phyloP scores from a whole-genome alignment of 331 rosid species.

The Malus hybrid region DNA sequence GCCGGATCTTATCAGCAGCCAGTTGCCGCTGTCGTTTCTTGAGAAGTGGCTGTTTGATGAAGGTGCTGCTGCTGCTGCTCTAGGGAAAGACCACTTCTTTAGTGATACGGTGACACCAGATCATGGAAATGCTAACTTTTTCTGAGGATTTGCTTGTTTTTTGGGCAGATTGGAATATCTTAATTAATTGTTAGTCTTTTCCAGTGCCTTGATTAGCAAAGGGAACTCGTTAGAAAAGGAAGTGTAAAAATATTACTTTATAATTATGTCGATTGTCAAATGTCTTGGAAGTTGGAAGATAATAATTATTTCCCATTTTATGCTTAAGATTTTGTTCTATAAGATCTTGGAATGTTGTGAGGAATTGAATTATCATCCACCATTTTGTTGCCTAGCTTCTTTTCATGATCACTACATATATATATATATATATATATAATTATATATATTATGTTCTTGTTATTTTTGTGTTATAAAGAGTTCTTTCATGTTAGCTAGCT shows the following conservation, averaged over 20 bases:
- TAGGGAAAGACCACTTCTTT: constrained; percentile 27
- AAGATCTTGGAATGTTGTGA: constrained; percentile 1
- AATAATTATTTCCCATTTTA: constrained; percentile 1
- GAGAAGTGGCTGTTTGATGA: constrained; percentile 85
- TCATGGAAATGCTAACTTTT: constrained; percentile 18
- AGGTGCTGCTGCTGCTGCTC: constrained; percentile 11
- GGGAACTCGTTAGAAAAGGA: constrained; percentile 1
- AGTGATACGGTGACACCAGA: constrained; percentile 20
- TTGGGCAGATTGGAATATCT: background rate
- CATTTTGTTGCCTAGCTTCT: no score
- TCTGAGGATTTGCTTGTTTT: constrained; percentile 5
- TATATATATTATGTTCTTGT: no score
- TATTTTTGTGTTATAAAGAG: no score
- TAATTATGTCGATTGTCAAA: background rate
- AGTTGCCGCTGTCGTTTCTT: constrained; percentile 41
- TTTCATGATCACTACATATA: no score
- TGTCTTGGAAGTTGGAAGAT: background rate
- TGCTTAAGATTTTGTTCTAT: background rate
- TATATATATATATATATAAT: no score
- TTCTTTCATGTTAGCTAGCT: no score
- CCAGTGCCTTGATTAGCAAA: constrained; percentile 15
- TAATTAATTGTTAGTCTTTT: background rate
- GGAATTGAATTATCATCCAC: background rate
- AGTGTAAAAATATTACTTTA: constrained; percentile 27
- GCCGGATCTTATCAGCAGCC: background rate